Base-by-base conservation (phyloP, 2,329 filamentous ascomycete species). In the Aspergillus sclerotialis region DNA sequence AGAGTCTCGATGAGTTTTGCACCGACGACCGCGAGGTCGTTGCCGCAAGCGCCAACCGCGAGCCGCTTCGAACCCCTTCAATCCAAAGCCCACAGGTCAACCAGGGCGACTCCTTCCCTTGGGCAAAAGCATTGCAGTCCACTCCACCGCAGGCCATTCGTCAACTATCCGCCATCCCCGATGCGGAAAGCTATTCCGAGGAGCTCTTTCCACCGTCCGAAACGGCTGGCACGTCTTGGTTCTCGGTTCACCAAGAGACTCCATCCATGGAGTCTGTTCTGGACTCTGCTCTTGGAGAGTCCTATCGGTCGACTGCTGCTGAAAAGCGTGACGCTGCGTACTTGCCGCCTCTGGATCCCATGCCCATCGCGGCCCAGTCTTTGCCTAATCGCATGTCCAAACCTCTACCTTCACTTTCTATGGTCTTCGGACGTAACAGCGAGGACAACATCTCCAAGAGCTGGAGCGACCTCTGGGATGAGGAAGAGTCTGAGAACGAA, bases 381-480 rank as follows among this genome's bases (percentile, higher is more conserved):
- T 79, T 92, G 55, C 82, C 86, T 1, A 67, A 59, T 39, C 76
- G 76, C 47, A 72, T 78, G 43, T 55, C 68, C 50, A 66, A 73
- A 57, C 74, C 76, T 26, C 69, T 81, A 48, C 70, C 76, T 35
- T 80, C 84, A 41, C 81, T 90, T 72, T 80, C 84, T 4, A 76
- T 82, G 55, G 77, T 90, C 32, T 90, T 94, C 56, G 85, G 84
- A 33, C 80, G 80, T 53, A 56, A 57, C 23, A 79, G 83, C 57
- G 76, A 78, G 43, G 83, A 90, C 29, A 70, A 75, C 30, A 85
- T 93, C 30, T 94, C 92, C 37, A 96, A 96, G 81, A 96, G 92
- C 70, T 98, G 92, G 92, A 94, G 89, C 54, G 92, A 98, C 60
- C 79, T 96, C 61, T 95, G 88, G 82, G 90, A 96, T 39, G 90